phyloP scores from a whole-genome alignment of 2,329 filamentous ascomycete species.

The Penicillium digitatum region DNA sequence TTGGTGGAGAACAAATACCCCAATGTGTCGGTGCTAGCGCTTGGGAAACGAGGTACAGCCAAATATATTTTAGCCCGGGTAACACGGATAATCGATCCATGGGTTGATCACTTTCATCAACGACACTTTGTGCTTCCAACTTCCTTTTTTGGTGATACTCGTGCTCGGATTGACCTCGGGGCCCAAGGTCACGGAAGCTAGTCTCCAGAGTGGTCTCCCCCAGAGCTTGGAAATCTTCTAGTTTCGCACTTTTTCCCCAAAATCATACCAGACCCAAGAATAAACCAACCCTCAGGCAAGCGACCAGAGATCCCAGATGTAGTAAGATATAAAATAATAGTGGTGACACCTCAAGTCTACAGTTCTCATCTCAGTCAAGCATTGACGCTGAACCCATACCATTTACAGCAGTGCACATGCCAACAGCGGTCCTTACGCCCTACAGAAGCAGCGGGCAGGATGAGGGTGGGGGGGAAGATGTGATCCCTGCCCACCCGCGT shows the following conservation, averaged over 20 bases:
- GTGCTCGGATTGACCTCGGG: conserved; percentile 4
- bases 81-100: neutral
- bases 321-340: neutral
- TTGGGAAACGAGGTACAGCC: neutral
- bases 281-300: neutral
- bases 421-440: conserved; percentile 3
- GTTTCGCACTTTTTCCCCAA: neutral
- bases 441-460: neutral
- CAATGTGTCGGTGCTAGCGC: neutral
- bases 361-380: neutral
- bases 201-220: conserved; percentile 1
- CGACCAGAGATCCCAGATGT: neutral
- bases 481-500: conserved; percentile 11
- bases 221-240: neutral
- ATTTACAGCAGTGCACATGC: neutral
- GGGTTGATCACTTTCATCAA: neutral
- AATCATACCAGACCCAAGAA: neutral
- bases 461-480: neutral
- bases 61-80: neutral
- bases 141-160: neutral
- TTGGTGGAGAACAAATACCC: neutral
- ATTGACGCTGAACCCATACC: neutral
- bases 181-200: neutral
- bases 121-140: neutral
- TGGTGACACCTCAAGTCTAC: neutral